These are phyloP conservation scores for Ramaria sp. DNA, from an alignment of 768 basidiomycete genomes.

Conservation along the genomic window DNA sequence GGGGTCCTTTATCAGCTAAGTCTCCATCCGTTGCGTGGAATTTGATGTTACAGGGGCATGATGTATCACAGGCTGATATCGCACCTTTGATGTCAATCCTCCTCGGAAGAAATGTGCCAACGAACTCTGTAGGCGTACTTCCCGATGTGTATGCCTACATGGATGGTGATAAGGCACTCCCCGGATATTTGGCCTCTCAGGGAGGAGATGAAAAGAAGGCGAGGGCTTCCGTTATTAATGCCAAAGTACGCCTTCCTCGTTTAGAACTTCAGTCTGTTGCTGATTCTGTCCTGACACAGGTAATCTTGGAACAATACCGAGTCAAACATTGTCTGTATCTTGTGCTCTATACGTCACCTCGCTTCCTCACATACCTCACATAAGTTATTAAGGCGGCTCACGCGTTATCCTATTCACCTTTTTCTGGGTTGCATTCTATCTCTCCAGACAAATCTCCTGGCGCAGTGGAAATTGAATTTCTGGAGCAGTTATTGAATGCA, in stretches of 20 bases:
- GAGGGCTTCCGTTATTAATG: slow-evolving; percentile 49
- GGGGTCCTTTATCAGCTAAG: slow-evolving; percentile 49
- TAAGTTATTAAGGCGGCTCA: slow-evolving; percentile 52
- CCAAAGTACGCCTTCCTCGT: slow-evolving; percentile 30
- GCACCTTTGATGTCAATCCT: slow-evolving; percentile 69
- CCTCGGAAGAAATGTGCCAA: slow-evolving; percentile 65
- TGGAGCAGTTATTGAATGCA: slow-evolving; percentile 35
- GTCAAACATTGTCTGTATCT: slow-evolving; percentile 56
- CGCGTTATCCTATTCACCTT: slow-evolving; percentile 56
- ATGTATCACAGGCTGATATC: slow-evolving; percentile 79
- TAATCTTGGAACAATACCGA: slow-evolving; percentile 66
- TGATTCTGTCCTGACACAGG: slow-evolving; percentile 22
- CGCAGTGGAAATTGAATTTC: slow-evolving; percentile 24
- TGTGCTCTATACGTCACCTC: neutral
- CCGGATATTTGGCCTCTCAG: slow-evolving; percentile 45
- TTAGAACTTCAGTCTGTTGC: neutral
- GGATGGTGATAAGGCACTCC: slow-evolving; percentile 34
- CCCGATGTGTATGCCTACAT: slow-evolving; percentile 42
- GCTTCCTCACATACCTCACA: neutral
- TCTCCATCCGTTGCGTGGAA: slow-evolving; percentile 31
- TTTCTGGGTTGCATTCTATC: slow-evolving; percentile 31
- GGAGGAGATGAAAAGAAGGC: slow-evolving; percentile 43
- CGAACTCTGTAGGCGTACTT: slow-evolving; percentile 72
- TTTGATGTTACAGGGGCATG: slow-evolving; percentile 55
- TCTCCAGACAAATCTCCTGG: slow-evolving; percentile 23